Conservation (phyloP, 2,329 filamentous ascomycete genomes). For the Emmonsia crescens region DNA sequence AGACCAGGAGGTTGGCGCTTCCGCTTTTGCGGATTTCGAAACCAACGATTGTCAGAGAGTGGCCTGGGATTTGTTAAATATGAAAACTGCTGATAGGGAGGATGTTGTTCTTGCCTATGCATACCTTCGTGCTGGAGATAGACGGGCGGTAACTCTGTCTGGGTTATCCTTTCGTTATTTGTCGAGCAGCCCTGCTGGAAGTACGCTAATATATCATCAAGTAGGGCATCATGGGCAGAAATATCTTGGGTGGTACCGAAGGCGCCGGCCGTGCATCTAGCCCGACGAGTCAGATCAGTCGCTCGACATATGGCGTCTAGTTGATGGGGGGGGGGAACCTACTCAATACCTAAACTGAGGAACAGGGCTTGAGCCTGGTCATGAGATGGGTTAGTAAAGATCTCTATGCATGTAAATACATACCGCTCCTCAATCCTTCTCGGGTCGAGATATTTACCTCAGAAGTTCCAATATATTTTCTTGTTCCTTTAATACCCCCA, state of each 20-base stretch:
- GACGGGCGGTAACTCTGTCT: slow-evolving; percentile 66
- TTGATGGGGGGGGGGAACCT: slow-evolving; percentile 20
- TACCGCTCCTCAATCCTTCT: not conserved
- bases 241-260: slow-evolving; percentile 40
- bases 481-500: slow-evolving; percentile 73
- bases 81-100: not conserved
- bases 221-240: slow-evolving; percentile 40
- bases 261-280: slow-evolving; percentile 50
- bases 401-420: not conserved
- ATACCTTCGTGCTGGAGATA: slow-evolving; percentile 76
- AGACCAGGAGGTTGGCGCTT: slow-evolving; percentile 62
- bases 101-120: not conserved
- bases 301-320: not conserved
- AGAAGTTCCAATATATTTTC: slow-evolving; percentile 91
- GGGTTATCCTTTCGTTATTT: slow-evolving; percentile 50
- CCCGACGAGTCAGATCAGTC: not conserved
- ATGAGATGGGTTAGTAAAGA: slow-evolving; percentile 10
- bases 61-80: slow-evolving; percentile 40
- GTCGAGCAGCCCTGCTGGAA: slow-evolving; percentile 49
- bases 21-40: slow-evolving; percentile 60
- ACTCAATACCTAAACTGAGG: slow-evolving; percentile 55
- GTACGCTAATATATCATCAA: slow-evolving; percentile 66
- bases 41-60: slow-evolving; percentile 84
- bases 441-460: slow-evolving; percentile 47
- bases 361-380: slow-evolving; percentile 68